Percentiles rank a stretch among this genome's conserved stretches.
Evolutionary conservation across 2,329 filamentous ascomycete genomes (phyloP).

Genomic region (Tolypocladium inflatum): DNA sequence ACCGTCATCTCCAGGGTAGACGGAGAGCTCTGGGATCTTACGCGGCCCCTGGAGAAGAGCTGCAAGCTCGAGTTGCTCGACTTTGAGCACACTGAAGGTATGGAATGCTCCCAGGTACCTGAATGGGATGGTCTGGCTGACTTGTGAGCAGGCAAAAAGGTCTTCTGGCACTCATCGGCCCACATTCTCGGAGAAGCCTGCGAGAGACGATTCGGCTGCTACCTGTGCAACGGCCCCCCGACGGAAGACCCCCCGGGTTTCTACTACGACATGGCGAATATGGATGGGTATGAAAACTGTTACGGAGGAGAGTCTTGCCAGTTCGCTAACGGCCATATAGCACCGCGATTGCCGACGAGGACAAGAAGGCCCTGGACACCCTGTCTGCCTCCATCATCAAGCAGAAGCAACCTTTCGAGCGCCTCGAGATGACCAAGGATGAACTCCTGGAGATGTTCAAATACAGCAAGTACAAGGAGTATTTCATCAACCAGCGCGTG

Average conservation of each 20-base stretch:
- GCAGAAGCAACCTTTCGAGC: conserved; percentile 92
- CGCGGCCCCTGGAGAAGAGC: conserved; percentile 78
- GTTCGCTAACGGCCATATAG: conserved; percentile 38
- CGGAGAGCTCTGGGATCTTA: conserved; percentile 83
- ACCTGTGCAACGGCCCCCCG: conserved; percentile 87
- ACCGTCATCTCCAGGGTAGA: conserved; percentile 82
- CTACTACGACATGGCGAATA: conserved; percentile 88
- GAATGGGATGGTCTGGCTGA: not conserved
- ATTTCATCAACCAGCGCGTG: conserved; percentile 69
- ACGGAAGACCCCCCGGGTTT: conserved; percentile 70
- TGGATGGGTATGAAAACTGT: conserved; percentile 21
- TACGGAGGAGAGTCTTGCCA: too few species aligned
- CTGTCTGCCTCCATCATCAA: conserved; percentile 80
- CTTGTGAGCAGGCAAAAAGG: conserved; percentile 58
- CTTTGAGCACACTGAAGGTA: conserved; percentile 50
- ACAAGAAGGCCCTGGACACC: conserved; percentile 78
- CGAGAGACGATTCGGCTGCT: conserved; percentile 83
- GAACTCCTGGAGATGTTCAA: conserved; percentile 90
- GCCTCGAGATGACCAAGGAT: conserved; percentile 80
- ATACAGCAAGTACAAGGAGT: conserved; percentile 97
- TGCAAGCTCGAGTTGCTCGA: conserved; percentile 77
- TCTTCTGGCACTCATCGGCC: conserved; percentile 96
- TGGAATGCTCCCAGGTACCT: not conserved
- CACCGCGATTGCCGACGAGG: conserved; percentile 61
- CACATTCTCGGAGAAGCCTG: conserved; percentile 94